Percentiles rank a stretch among this genome's conserved stretches.
phyloP scores from a whole-genome alignment of 148 eudicot genomes.

The Cornus florida region DNA sequence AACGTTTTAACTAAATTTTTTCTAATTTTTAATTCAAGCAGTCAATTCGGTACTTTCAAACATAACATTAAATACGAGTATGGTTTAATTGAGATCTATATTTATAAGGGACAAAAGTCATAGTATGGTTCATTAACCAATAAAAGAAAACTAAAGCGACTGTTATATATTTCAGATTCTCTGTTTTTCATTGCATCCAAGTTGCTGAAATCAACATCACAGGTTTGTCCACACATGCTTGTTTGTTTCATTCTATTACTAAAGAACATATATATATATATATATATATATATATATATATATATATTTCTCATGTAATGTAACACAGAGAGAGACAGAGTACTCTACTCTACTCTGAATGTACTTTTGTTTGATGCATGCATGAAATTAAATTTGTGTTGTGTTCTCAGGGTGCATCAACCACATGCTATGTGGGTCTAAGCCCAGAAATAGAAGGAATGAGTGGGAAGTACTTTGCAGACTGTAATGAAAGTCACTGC shows the following conservation, averaged over 20 bases:
- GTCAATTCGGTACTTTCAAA: too few species aligned
- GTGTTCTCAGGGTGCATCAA: conserved; percentile 74
- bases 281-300: too few species aligned
- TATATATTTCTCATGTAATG: too few species aligned
- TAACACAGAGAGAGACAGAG: too few species aligned
- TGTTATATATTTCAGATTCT: conserved; percentile 59
- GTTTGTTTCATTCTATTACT: not conserved
- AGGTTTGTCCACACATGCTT: conserved; percentile 48
- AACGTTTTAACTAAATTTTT: too few species aligned
- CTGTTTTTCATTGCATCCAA: conserved; percentile 83
- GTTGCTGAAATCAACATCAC: conserved; percentile 82
- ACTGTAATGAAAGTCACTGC: conserved; percentile 70
- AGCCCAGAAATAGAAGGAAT: conserved; percentile 47
- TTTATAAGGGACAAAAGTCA: too few species aligned
- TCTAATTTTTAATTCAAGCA: too few species aligned
- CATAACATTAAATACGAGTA: too few species aligned
- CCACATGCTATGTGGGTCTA: conserved; percentile 83
- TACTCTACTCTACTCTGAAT: not conserved
- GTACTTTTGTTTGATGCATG: not conserved
- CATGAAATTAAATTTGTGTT: not conserved
- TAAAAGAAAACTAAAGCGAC: conserved; percentile 3
- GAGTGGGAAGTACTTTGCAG: conserved; percentile 80
- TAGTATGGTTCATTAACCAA: too few species aligned
- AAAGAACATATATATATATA: too few species aligned
- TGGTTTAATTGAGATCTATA: too few species aligned